A percentile compares a stretch with the other conserved stretches of the same genome.
These are phyloP conservation scores for Pyrenophora tritici-repentis DNA, from an alignment of 2,329 filamentous ascomycete species.

Conservation along the genomic window DNA sequence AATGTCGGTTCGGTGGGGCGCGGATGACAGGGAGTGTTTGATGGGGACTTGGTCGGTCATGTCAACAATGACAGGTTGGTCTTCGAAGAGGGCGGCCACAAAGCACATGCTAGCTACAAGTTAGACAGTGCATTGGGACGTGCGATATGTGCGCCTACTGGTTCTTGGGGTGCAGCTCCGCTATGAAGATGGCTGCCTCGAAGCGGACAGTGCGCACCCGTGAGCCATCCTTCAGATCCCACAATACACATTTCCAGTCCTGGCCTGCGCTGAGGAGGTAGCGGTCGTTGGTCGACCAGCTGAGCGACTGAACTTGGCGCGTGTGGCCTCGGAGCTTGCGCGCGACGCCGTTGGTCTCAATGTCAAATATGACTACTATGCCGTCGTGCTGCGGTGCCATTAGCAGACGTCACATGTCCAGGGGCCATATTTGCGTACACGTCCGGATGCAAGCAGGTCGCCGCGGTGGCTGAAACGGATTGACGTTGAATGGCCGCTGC, in stretches of 20 bases:
- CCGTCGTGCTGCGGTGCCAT: conserved; percentile 67
- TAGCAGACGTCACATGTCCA: conserved; percentile 23
- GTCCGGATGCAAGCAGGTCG: conserved; percentile 91
- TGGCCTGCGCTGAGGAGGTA: conserved; percentile 92
- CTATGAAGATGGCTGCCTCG: conserved; percentile 91
- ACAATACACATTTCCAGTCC: conserved; percentile 95
- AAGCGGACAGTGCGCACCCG: conserved; percentile 85
- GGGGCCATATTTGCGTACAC: conserved; percentile 58
- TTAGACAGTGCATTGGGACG: conserved; percentile 8
- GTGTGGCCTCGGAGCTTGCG: conserved; percentile 93
- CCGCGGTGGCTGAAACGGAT: conserved; percentile 91
- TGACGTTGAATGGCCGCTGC: conserved; percentile 67
- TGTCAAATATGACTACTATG: conserved; percentile 92
- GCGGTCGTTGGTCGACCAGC: conserved; percentile 90
- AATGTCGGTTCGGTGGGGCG: conserved; percentile 73
- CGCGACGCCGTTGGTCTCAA: conserved; percentile 96
- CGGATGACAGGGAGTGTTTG: conserved; percentile 79
- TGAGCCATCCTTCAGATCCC: conserved; percentile 79
- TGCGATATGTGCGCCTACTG: conserved; percentile 62
- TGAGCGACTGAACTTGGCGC: conserved; percentile 89
- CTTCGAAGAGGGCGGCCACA: conserved; percentile 91
- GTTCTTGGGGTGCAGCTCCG: conserved; percentile 89
- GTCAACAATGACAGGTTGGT: conserved; percentile 87
- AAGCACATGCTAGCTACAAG: conserved; percentile 69
- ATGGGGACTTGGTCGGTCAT: conserved; percentile 70